A percentile compares a stretch with the other conserved stretches of the same genome.
phyloP scores from a whole-genome alignment of 2,329 filamentous ascomycete genomes.

The Blumeriella jaapii region DNA sequence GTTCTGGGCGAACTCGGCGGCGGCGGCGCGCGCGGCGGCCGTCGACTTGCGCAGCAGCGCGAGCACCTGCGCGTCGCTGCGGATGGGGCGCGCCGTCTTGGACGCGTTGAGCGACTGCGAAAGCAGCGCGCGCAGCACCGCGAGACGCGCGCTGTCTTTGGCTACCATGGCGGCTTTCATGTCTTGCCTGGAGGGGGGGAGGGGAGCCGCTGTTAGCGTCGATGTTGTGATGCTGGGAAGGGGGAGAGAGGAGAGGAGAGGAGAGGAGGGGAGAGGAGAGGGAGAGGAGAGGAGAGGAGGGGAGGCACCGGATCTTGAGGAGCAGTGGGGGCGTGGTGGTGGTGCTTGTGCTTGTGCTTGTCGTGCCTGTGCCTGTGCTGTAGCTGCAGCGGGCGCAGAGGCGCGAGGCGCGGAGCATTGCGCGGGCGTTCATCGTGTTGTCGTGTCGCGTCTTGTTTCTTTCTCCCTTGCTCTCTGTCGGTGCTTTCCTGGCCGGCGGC shows the following conservation, averaged over 20 bases:
- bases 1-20: constrained; percentile 50
- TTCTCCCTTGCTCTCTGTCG: too few species aligned
- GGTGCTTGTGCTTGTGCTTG: constrained; percentile 19
- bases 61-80: constrained; percentile 58
- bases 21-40: constrained; percentile 44
- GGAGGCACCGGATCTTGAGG: constrained; percentile 27
- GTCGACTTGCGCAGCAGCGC: constrained; percentile 54
- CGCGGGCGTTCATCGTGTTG: constrained; percentile 15
- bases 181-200: constrained; percentile 30
- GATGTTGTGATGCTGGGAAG: neutral
- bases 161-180: constrained; percentile 55
- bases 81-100: constrained; percentile 60
- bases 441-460: too few species aligned
- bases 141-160: constrained; percentile 52
- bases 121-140: constrained; percentile 57
- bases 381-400: constrained; percentile 19
- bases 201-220: neutral
- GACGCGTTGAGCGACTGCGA: constrained; percentile 62
- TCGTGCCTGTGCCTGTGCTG: constrained; percentile 17
- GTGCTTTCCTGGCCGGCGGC: too few species aligned
- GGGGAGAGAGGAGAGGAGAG: neutral
- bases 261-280: too few species aligned
- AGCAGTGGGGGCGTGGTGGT: constrained; percentile 26
- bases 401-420: constrained; percentile 16
- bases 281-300: neutral